These are phyloP conservation scores for Penicillium egyptiacum DNA, from an alignment of 495 filamentous ascomycete species.

Conservation along the genomic window DNA sequence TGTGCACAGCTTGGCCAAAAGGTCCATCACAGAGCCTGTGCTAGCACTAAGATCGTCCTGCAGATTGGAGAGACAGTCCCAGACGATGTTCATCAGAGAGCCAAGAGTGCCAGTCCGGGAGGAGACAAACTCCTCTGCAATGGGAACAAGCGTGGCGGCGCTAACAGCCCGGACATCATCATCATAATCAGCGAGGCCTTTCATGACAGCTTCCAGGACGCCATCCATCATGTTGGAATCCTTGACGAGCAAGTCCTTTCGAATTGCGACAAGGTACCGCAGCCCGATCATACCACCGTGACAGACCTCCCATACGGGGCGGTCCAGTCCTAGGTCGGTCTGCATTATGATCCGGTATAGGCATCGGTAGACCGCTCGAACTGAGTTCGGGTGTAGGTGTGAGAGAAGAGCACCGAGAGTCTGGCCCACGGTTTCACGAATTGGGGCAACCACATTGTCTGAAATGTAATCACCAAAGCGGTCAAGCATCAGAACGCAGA, in stretches of 20 bases:
- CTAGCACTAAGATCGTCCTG: constrained; percentile 96
- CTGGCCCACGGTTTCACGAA: constrained; percentile 95
- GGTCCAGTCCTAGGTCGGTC: constrained; percentile 66
- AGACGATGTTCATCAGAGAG: constrained; percentile 86
- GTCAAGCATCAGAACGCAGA: constrained; percentile 95
- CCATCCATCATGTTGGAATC: constrained; percentile 87
- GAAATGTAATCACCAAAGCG: constrained; percentile 97
- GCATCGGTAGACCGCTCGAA: constrained; percentile 75
- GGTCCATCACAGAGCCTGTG: constrained; percentile 96
- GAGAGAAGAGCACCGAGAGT: constrained; percentile 84
- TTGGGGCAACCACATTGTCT: constrained; percentile 93
- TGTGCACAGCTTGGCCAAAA: constrained; percentile 91
- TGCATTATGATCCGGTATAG: constrained; percentile 92
- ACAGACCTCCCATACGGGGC: constrained; percentile 86
- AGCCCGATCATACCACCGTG: constrained; percentile 98
- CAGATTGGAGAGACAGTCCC: constrained; percentile 92
- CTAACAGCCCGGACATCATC: constrained; percentile 97
- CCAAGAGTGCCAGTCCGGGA: constrained; percentile 75
- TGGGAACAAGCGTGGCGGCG: constrained; percentile 92
- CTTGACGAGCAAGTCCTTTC: constrained; percentile 83
- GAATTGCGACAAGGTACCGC: constrained; percentile 89
- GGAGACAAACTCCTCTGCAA: constrained; percentile 88
- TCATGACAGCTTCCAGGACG: constrained; percentile 88
- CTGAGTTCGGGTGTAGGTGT: constrained; percentile 70
- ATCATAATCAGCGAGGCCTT: constrained; percentile 83